Evolutionary conservation across 1,139 yeast species (phyloP), one percentile per base, ranked within the genome.

Genomic region (Kurtzmaniella quercitrusa): DNA sequence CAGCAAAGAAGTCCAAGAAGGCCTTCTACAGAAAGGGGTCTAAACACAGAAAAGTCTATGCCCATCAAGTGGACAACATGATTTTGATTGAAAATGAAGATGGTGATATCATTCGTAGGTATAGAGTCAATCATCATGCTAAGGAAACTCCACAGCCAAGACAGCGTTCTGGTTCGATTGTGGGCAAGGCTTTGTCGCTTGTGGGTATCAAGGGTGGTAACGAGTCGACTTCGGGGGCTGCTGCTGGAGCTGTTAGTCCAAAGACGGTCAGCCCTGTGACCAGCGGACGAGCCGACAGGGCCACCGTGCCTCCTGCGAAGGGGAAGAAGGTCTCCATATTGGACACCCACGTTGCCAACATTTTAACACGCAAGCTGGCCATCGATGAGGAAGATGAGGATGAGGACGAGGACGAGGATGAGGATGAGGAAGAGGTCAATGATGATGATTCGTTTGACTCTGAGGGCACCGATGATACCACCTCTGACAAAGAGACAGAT

Each of bases 101-200:
- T 33, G 98, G 98, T 51, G 98, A 93, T 54, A 81, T 93, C 46
- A 71, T 93, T 39, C 79, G 96, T 56, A 75, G 96, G 46, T 93
- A 90, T 64, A 78, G 70, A 53, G 82, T 89, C 44, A 85, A 83
- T 53, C 74, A 77, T 15, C 87, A 81, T 49, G 56, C 54, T 1
- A 44, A 51, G 2, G 36, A 14, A 5, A 43, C 25, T 19, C 18
- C 29, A 14, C 23, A 2, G 10, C 31, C 34, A 14, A 51, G 69
- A 39, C 44, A 53, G 1, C 60, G 76, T 46, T 63, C 74, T 1
- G 56, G 59, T 2, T 60, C 75, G 15, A 58, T 70, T 38, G 64
- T 71, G 27, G 66, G 59, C 29, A 70, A 63, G 51, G 83, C 83
- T 1, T 64, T 80, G 38, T 66, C 76, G 1, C 66, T 68, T 37